Evolutionary conservation across 2,329 filamentous ascomycete genomes (phyloP).

Genomic region (Trichoderma semiorbis): DNA sequence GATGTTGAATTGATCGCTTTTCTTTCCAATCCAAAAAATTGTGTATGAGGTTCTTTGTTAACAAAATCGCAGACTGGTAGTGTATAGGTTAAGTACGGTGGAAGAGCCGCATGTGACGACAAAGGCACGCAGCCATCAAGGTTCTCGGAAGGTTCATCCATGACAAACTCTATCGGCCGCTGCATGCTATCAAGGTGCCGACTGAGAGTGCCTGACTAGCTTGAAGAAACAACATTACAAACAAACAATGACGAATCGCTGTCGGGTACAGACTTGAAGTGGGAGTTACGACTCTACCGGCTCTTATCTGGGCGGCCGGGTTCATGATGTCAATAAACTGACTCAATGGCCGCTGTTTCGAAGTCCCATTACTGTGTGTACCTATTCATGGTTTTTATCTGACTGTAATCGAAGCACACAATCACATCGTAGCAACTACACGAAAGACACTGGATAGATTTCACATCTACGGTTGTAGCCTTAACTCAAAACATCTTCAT

Average conservation of each 20-base stretch:
- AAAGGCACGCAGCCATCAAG: slow-evolving; percentile 7
- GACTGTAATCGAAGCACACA: too few relatives aligned
- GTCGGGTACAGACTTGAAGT: not conserved
- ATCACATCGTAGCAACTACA: too few relatives aligned
- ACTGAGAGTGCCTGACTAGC: not conserved
- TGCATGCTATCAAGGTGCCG: slow-evolving; percentile 1
- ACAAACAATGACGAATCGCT: not conserved
- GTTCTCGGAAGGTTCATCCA: not conserved
- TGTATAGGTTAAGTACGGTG: not conserved
- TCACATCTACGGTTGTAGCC: not conserved
- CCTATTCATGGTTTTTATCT: too few relatives aligned
- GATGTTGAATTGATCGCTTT: not conserved
- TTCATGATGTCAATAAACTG: not conserved
- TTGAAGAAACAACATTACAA: not conserved
- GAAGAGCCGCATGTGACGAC: not conserved
- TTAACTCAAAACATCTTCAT: not conserved
- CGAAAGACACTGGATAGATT: not conserved
- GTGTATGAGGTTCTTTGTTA: not conserved
- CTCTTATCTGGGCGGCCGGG: not conserved
- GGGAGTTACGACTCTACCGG: not conserved
- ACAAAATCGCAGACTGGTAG: not conserved
- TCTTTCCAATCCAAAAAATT: not conserved
- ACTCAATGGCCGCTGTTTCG: not conserved
- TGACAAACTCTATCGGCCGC: not conserved
- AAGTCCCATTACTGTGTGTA: too few relatives aligned